Base-by-base conservation (phyloP, 2,329 filamentous ascomycete species). In the Epichloe gansuensis region DNA sequence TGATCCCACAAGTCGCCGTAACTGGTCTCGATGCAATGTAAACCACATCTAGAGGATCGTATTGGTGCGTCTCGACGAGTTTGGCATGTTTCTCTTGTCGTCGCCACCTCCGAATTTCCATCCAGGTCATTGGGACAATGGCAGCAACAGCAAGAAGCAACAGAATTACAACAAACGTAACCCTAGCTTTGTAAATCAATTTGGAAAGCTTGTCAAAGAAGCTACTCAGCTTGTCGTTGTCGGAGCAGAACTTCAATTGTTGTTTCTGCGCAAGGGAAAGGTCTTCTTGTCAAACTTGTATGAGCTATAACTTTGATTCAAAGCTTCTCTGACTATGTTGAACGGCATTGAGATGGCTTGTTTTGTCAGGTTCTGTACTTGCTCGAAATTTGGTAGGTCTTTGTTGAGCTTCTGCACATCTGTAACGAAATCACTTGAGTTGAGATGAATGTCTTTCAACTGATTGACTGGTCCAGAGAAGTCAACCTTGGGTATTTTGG, bases 261-360 rank as follows among this genome's bases (percentile, higher is more conserved):
- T 94, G 78, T 72, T 95, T 95, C 60, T 84, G 72, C 1, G 93
- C 90, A 3, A 95, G 77, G 91, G 89, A 60, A 98, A 91, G 9
- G 85, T 69, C 12, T 80, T 79, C 15, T 82, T 77, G 64, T 96
- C 82, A 65, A 97, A 95, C 35, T 75, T 77, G 74, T 90, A 97
- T 56, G 73, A 77, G 48, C 81, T 78, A 62, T 93, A 78, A 37
- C 77, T 82, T 13, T 82, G 71, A 58, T 89, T 85, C 62, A 98
- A 78, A 46, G 86, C 72, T 56, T 75, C 71, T 61, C 86, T 88
- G 61, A 96, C 81, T 56, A 88, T 73, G 60, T 91, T 78, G 66
- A 98, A 97, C 0, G 93, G 93, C 1, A 84, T 70, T 2, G 82
- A 75, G 52, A 97, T 85, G 42, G 86, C 80, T 52, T 77, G 76